Percentiles rank a stretch among this genome's conserved stretches.
phyloP scores from a whole-genome alignment of 768 basidiomycete species.

The Pulveroboletus ravenelii region DNA sequence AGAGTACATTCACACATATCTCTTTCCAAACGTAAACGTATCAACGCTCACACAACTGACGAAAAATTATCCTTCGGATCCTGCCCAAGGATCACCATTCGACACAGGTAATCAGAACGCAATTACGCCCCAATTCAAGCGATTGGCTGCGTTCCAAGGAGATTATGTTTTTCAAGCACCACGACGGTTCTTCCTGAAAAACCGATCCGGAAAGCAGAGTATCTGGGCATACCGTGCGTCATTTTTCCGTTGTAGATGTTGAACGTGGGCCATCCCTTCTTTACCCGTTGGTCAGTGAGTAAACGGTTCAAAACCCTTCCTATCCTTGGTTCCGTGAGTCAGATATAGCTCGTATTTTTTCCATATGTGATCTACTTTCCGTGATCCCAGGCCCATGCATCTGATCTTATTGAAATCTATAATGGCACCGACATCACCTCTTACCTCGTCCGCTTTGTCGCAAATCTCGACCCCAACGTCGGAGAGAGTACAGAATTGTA shows the following conservation, averaged over 20 bases:
- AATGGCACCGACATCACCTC: conserved; percentile 39
- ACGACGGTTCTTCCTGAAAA: conserved; percentile 41
- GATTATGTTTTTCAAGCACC: conserved; percentile 50
- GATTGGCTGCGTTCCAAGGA: conserved; percentile 46
- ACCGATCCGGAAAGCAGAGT: conserved; percentile 34
- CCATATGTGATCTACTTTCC: neutral
- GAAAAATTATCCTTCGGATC: conserved; percentile 35
- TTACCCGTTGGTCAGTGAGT: conserved; percentile 15
- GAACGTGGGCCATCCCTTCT: neutral
- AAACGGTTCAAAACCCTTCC: conserved; percentile 42
- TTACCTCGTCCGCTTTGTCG: conserved; percentile 24
- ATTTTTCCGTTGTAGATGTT: neutral
- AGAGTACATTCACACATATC: conserved; percentile 30
- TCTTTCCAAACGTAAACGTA: conserved; percentile 26
- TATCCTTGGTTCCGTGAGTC: conserved; percentile 41
- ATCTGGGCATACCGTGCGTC: conserved; percentile 33
- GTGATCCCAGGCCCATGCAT: conserved; percentile 35
- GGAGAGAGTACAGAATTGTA: conserved; percentile 23
- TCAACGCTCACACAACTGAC: conserved; percentile 26
- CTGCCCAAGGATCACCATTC: conserved; percentile 48
- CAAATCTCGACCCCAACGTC: conserved; percentile 37
- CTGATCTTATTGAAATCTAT: conserved; percentile 42
- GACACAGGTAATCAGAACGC: conserved; percentile 42
- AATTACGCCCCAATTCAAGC: conserved; percentile 46
- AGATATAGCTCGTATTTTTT: neutral